Percentiles rank a stretch among this genome's conserved stretches.
Conservation (phyloP, 345 rosid species). For the Corchorus capsularis region DNA sequence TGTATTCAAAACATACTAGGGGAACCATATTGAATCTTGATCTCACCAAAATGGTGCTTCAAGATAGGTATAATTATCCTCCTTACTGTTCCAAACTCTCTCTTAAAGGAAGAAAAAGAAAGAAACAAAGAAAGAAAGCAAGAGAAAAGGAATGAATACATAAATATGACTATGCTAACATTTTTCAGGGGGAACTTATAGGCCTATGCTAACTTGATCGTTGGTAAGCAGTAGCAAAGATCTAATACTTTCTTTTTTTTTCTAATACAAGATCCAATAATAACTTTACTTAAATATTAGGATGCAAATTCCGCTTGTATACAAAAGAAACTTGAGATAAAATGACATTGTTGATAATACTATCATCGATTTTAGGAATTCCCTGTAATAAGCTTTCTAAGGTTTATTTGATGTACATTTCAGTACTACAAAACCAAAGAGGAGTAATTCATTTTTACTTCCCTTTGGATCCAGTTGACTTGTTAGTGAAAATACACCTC, state of each 20-base stretch:
- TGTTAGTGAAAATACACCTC: background rate
- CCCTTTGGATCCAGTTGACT: background rate
- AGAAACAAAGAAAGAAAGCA: background rate
- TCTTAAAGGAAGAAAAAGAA: background rate
- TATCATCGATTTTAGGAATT: background rate
- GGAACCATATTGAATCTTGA: background rate
- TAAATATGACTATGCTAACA: background rate
- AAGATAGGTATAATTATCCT: background rate
- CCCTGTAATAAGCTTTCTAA: conserved; percentile 1
- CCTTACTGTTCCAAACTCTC: background rate
- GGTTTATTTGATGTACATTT: background rate
- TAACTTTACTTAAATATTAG: background rate
- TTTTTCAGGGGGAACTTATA: too few species aligned
- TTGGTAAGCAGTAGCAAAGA: background rate
- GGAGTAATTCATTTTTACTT: background rate
- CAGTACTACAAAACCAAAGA: background rate
- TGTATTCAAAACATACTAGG: background rate
- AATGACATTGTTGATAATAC: background rate
- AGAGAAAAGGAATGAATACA: background rate
- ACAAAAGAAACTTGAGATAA: background rate
- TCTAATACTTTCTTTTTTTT: too few species aligned
- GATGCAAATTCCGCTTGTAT: background rate
- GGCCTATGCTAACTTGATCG: background rate
- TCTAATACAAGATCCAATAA: background rate
- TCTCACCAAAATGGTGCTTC: background rate